phyloP scores from a whole-genome alignment of 139 green algal species.

The Chara braunii region DNA sequence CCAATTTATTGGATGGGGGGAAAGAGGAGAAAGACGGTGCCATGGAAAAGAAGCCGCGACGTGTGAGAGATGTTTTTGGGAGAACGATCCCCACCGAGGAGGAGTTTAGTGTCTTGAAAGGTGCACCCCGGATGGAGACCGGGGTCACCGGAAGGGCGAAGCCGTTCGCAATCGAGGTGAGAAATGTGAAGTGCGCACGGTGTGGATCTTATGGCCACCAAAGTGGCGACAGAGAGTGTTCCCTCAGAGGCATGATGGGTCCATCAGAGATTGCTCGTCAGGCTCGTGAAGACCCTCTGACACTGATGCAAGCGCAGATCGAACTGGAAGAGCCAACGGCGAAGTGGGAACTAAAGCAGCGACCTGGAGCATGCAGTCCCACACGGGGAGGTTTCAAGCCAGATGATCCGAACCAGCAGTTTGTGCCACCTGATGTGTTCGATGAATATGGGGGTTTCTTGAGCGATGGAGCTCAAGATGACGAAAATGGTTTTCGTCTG shows the following conservation, averaged over 20 bases:
- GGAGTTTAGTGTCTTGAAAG: slow-evolving; percentile 37
- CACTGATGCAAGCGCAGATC: slow-evolving; percentile 11
- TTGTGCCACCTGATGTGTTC: slow-evolving; percentile 32
- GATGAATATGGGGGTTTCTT: slow-evolving; percentile 34
- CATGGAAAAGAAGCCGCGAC: background rate
- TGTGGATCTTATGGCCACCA: slow-evolving; percentile 40
- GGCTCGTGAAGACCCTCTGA: slow-evolving; percentile 36
- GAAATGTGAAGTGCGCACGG: slow-evolving; percentile 37
- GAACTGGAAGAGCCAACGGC: background rate
- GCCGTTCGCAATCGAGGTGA: slow-evolving; percentile 36
- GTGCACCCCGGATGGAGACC: slow-evolving; percentile 35
- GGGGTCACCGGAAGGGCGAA: slow-evolving; percentile 25
- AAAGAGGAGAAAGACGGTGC: too few relatives aligned
- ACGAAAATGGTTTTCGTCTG: too few relatives aligned
- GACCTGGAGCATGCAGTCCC: slow-evolving; percentile 6
- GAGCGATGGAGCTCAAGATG: too few relatives aligned
- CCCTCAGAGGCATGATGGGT: slow-evolving; percentile 19
- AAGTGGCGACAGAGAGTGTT: slow-evolving; percentile 36
- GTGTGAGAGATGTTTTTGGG: slow-evolving; percentile 36
- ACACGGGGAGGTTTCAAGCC: slow-evolving; percentile 24
- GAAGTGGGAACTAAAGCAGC: slow-evolving; percentile 30
- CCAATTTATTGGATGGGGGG: too few relatives aligned
- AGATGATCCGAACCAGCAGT: slow-evolving; percentile 37
- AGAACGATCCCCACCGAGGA: slow-evolving; percentile 26
- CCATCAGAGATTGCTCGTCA: slow-evolving; percentile 24